phyloP scores from a whole-genome alignment of 139 green algal species.

The Chlamydomonas asymmetrica region DNA sequence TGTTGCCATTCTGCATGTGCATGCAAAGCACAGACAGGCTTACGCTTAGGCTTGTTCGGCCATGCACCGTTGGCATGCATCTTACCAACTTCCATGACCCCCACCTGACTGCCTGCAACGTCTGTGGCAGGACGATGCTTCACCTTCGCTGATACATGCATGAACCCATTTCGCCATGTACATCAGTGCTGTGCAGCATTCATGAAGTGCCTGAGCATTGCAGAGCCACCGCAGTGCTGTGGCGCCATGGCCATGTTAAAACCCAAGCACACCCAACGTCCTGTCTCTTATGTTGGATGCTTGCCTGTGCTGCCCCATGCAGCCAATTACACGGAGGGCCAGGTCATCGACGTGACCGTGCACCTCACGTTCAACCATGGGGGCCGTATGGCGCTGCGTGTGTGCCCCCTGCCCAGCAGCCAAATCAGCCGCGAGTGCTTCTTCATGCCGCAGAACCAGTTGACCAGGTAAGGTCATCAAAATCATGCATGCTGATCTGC shows the following conservation, averaged over 20 bases:
- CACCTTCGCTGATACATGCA: background rate
- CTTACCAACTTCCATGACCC: too few relatives aligned
- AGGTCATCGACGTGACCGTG: background rate
- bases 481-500: too few relatives aligned
- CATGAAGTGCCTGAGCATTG: background rate
- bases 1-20: background rate
- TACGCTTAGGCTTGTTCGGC: background rate
- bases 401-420: conserved; percentile 9
- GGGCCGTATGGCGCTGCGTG: conserved; percentile 13
- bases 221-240: background rate
- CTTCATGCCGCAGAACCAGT: background rate
- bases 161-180: background rate
- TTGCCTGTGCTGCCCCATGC: background rate
- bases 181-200: background rate
- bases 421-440: conserved; percentile 16
- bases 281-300: background rate
- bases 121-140: too few relatives aligned
- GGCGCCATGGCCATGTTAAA: background rate
- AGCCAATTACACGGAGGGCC: conserved; percentile 1
- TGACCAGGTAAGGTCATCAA: conserved; percentile 7
- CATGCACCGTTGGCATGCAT: background rate
- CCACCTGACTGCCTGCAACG: too few relatives aligned
- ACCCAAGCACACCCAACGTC: background rate
- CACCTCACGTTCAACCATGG: conserved; percentile 14
- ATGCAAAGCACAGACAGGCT: background rate